phyloP scores from a whole-genome alignment of 2,329 filamentous ascomycete genomes.

The Trichoderma citrinoviride region DNA sequence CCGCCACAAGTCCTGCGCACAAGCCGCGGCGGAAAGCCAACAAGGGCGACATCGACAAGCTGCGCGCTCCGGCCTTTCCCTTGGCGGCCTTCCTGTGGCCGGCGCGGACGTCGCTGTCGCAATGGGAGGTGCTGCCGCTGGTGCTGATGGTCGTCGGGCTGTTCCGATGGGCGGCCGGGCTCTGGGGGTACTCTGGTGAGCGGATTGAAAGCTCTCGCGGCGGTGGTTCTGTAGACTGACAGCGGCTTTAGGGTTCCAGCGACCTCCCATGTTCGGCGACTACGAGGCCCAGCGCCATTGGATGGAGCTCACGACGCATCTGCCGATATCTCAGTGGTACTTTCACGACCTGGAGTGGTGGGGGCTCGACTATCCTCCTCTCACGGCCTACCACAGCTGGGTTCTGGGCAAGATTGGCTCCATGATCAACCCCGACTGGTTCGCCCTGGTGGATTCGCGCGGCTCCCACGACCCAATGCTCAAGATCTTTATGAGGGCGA shows the following conservation, averaged over 20 bases:
- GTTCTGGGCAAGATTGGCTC: constrained; percentile 82
- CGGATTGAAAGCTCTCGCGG: background rate
- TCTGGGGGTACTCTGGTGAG: constrained; percentile 92
- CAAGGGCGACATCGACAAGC: constrained; percentile 45
- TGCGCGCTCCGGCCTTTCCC: constrained; percentile 73
- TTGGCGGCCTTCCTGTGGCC: constrained; percentile 95
- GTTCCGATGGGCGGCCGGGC: constrained; percentile 86
- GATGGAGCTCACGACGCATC: constrained; percentile 92
- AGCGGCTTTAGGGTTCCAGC: constrained; percentile 60
- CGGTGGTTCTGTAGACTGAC: background rate
- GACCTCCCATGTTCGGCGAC: constrained; percentile 90
- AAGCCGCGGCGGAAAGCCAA: constrained; percentile 59
- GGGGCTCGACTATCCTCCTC: constrained; percentile 95
- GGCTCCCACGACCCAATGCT: constrained; percentile 74
- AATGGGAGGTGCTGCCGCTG: constrained; percentile 88
- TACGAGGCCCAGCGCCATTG: constrained; percentile 98
- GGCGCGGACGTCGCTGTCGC: constrained; percentile 74
- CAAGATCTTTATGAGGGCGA: constrained; percentile 95
- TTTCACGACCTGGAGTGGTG: constrained; percentile 96
- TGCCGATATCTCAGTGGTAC: constrained; percentile 95
- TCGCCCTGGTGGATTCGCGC: constrained; percentile 77
- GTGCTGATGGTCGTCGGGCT: constrained; percentile 87
- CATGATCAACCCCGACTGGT: constrained; percentile 79
- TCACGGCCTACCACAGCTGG: constrained; percentile 99
- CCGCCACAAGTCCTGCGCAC: constrained; percentile 55